Evolutionary conservation across 352 stramenopile genomes (phyloP).

Genomic region (Globisporangium heterothallicum): DNA sequence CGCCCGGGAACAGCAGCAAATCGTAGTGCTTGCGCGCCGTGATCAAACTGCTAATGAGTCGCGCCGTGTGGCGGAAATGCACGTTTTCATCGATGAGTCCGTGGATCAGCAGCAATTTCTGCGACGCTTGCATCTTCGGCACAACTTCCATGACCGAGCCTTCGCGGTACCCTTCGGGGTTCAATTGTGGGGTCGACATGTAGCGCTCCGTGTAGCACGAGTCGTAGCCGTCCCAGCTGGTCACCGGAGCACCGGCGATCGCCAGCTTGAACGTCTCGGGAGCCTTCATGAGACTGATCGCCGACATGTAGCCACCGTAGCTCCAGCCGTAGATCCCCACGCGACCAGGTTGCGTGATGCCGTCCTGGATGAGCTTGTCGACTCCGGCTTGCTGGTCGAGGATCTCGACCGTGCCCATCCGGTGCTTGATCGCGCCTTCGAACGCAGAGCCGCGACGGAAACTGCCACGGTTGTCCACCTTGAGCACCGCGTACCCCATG

Average conservation of each 20-base stretch:
- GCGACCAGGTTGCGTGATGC: constrained; percentile 82
- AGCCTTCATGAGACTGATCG: constrained; percentile 95
- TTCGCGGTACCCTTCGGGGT: constrained; percentile 88
- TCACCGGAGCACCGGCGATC: constrained; percentile 95
- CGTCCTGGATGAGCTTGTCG: constrained; percentile 72
- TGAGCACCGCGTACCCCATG: constrained; percentile 94
- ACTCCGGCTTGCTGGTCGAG: constrained; percentile 83
- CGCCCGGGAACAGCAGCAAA: constrained; percentile 93
- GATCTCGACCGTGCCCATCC: constrained; percentile 90
- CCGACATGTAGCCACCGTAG: constrained; percentile 97
- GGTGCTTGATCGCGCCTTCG: constrained; percentile 91
- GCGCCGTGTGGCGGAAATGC: constrained; percentile 96
- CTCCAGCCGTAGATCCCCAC: constrained; percentile 98
- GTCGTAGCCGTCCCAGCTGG: constrained; percentile 98
- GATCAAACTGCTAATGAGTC: constrained; percentile 96
- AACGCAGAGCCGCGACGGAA: constrained; percentile 90
- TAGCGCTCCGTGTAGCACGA: constrained; percentile 98
- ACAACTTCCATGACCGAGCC: constrained; percentile 92
- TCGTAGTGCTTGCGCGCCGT: constrained; percentile 93
- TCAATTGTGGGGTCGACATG: constrained; percentile 93
- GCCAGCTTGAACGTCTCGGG: constrained; percentile 94
- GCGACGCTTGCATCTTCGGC: constrained; percentile 79
- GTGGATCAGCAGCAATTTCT: constrained; percentile 94
- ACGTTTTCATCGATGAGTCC: constrained; percentile 98
- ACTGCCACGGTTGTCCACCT: constrained; percentile 95